Conservation (phyloP, 495 filamentous ascomycete genomes). For the Podospora anserina region DNA sequence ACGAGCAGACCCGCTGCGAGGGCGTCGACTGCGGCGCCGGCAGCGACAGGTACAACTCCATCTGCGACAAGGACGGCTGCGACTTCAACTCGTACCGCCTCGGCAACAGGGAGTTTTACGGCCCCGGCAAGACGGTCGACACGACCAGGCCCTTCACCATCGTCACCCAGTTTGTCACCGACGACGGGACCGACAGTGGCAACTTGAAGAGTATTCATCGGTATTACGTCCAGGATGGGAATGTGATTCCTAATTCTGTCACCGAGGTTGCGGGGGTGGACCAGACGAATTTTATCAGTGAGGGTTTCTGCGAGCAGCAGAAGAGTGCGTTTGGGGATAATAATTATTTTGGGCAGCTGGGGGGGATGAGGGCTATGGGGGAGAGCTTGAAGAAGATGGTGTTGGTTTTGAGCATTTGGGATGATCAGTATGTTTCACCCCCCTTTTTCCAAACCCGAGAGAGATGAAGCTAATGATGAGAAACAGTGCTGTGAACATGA, state of each 20-base stretch:
- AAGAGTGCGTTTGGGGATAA: conserved; percentile 60
- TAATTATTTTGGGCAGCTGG: conserved; percentile 51
- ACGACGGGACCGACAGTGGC: conserved; percentile 53
- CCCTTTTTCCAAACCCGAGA: not conserved
- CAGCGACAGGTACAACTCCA: conserved; percentile 33
- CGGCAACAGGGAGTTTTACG: conserved; percentile 59
- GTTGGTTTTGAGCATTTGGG: conserved; percentile 67
- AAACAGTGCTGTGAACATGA: conserved; percentile 52
- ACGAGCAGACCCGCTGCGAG: conserved; percentile 51
- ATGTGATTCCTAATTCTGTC: conserved; percentile 48
- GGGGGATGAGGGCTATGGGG: conserved; percentile 58
- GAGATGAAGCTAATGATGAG: not conserved
- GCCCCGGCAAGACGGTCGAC: conserved; percentile 53
- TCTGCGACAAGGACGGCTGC: conserved; percentile 57
- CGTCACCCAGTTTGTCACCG: conserved; percentile 67
- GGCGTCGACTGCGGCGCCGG: conserved; percentile 37
- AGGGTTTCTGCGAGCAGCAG: conserved; percentile 56
- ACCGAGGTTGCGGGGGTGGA: conserved; percentile 46
- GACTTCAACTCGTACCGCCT: conserved; percentile 68
- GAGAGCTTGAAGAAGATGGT: conserved; percentile 60
- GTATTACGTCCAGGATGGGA: conserved; percentile 63
- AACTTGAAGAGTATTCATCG: conserved; percentile 59
- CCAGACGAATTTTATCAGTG: conserved; percentile 55
- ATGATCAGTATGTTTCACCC: conserved; percentile 48
- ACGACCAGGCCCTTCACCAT: conserved; percentile 62